Base-by-base conservation (phyloP, 345 rosid species). In the Populus pruinosa region DNA sequence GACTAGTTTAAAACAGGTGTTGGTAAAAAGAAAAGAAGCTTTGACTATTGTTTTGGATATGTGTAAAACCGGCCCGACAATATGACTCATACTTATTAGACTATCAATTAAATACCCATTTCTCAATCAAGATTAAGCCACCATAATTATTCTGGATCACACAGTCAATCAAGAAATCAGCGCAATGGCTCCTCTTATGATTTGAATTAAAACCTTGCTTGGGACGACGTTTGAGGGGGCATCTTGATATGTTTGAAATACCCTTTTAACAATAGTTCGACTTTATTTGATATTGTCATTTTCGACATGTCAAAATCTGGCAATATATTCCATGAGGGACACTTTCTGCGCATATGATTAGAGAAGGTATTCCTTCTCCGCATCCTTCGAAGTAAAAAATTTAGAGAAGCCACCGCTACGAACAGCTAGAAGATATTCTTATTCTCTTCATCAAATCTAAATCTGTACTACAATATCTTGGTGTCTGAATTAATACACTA, bases 341-440 rank as follows among this genome's bases (percentile, higher is more conserved):
- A 79, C 79, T 81, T 81, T 79, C 77, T 74, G 76, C 67, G 77
- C 77, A 62, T 35, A 81, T 74, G 79, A 80, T 74, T 70, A 71
- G 23, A 62, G 59, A 38, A 64, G 17, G 53, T 53, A 78, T 71
- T 78, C 80, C 77, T 72, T 71, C 70, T 13, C 63, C 27, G 38
- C 63, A 71, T 72, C 44, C 74, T 72, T 73, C 65, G 49, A 80
- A 73, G 65, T 36, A 14, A 11, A 76, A 47, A 4, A 47, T 3
- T 63, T 39, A 65, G 61, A 79, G 50, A 75, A 70, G 39, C 62
- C 86, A 73, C 25, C 76, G 20, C 71, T 71, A 50, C 31, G 75
- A 8, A 75, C 74, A 36, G 38, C 36, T 49, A 59, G 70, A 77
- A n/a, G 64, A 59, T 80, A 78, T 82, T 84, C 82, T 76, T 67